Percentiles rank a stretch among this genome's conserved stretches.
phyloP scores from a whole-genome alignment of 129 eudicot species.

The Lonicera japonica region DNA sequence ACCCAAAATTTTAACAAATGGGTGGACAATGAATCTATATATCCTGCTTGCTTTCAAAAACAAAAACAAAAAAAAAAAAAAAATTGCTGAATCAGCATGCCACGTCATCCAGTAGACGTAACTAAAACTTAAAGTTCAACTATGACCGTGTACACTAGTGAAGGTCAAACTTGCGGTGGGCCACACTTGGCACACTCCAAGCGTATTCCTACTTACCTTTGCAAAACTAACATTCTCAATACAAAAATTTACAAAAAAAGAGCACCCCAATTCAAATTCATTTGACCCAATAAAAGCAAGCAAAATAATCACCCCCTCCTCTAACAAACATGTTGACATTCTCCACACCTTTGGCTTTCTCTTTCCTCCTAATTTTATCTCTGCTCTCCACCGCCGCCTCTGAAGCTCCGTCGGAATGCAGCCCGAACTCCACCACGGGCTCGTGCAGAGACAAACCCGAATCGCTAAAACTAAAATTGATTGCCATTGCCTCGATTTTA shows the following conservation, averaged over 20 bases:
- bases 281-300: neutral
- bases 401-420: slow-evolving; percentile 24
- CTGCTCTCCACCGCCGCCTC: slow-evolving; percentile 13
- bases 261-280: neutral
- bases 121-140: neutral
- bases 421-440: slow-evolving; percentile 7
- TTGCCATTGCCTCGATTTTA: slow-evolving; percentile 34
- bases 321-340: neutral
- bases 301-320: too few relatives aligned
- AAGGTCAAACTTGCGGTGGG: slow-evolving; percentile 2
- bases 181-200: slow-evolving; percentile 19
- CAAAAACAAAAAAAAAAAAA: too few relatives aligned
- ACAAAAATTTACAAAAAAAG: neutral
- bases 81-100: slow-evolving; percentile 1
- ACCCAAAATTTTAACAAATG: too few relatives aligned
- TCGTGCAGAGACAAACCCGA: slow-evolving; percentile 34
- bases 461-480: slow-evolving; percentile 35
- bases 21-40: too few relatives aligned
- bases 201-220: neutral
- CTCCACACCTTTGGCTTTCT: neutral
- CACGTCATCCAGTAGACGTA: neutral
- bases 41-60: too few relatives aligned
- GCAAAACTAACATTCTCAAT: neutral
- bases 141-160: too few relatives aligned
- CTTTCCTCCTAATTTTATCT: slow-evolving; percentile 18